These are phyloP conservation scores for Cladosporium oxysporum DNA, from an alignment of 2,329 filamentous ascomycete genomes.

Conservation along the genomic window DNA sequence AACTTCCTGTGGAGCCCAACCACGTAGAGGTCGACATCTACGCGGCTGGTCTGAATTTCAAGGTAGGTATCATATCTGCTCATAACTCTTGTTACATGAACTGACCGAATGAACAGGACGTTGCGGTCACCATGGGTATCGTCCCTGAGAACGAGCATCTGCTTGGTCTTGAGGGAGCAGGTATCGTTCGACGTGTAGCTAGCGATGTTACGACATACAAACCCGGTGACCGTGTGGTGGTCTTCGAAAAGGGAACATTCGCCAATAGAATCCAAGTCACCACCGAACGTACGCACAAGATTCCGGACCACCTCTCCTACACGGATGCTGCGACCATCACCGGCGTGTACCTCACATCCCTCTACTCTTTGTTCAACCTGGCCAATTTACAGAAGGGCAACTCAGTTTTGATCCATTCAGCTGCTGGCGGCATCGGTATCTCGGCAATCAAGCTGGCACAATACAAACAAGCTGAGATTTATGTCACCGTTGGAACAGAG, in stretches of 20 bases:
- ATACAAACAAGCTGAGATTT: slow-evolving; percentile 32
- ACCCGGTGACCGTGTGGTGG: slow-evolving; percentile 24
- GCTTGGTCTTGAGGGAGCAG: slow-evolving; percentile 21
- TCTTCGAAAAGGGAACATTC: slow-evolving; percentile 20
- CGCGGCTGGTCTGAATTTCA: not conserved
- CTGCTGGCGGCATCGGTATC: slow-evolving; percentile 36
- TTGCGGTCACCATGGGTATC: not conserved
- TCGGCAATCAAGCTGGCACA: slow-evolving; percentile 31
- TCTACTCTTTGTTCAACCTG: slow-evolving; percentile 20
- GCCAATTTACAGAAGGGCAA: slow-evolving; percentile 25
- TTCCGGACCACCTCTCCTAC: slow-evolving; percentile 27
- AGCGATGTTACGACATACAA: slow-evolving; percentile 20
- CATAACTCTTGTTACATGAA: not conserved
- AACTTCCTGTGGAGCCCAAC: not conserved
- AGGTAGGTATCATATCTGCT: not conserved
- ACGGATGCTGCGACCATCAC: slow-evolving; percentile 21
- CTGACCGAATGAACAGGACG: not conserved
- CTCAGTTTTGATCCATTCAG: slow-evolving; percentile 39
- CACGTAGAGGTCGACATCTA: not conserved
- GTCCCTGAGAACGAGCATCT: not conserved
- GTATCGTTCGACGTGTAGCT: slow-evolving; percentile 23
- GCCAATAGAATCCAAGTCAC: slow-evolving; percentile 21
- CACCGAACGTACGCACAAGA: slow-evolving; percentile 4
- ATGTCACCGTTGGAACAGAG: slow-evolving; percentile 30
- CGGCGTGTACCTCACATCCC: slow-evolving; percentile 20